A percentile compares a stretch with the other conserved stretches of the same genome.
These are phyloP conservation scores for Teunomyces kruisii DNA, from an alignment of 805 yeast genomes.

Conservation along the genomic window DNA sequence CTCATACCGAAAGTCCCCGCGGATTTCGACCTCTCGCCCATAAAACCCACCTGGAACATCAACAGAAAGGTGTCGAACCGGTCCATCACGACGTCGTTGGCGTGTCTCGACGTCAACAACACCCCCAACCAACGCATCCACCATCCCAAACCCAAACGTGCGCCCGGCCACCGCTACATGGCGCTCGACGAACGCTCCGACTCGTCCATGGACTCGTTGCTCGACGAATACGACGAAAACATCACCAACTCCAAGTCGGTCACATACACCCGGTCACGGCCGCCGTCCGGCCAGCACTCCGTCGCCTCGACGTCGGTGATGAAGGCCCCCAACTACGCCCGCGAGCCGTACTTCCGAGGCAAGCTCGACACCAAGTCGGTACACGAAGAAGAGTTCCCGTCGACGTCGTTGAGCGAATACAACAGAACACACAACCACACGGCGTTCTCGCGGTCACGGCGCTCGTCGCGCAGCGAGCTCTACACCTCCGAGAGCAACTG, in stretches of 20 bases:
- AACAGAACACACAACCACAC: conserved; percentile 23
- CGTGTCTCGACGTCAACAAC: conserved; percentile 23
- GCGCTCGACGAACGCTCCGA: conserved; percentile 12
- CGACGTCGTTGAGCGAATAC: conserved; percentile 38
- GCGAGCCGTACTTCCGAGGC: neutral
- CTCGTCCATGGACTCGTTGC: conserved; percentile 39
- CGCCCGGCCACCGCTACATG: neutral
- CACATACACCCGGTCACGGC: conserved; percentile 22
- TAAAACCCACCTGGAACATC: neutral
- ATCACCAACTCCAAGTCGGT: conserved; percentile 19
- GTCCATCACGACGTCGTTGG: conserved; percentile 29
- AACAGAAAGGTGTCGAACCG: conserved; percentile 17
- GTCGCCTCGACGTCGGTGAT: conserved; percentile 16
- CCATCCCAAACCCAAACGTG: neutral
- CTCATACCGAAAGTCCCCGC: neutral
- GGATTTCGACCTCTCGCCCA: neutral
- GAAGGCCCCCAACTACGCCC: conserved; percentile 5
- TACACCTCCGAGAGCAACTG: conserved; percentile 47
- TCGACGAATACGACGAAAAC: conserved; percentile 47
- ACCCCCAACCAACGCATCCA: neutral
- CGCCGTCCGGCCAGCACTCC: conserved; percentile 27
- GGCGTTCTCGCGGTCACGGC: conserved; percentile 24
- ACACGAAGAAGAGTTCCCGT: conserved; percentile 25
- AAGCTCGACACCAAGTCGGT: no score
- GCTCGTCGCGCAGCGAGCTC: conserved; percentile 40